These are phyloP conservation scores for Chlorella variabilis DNA, from an alignment of 163 green algal species.

Conservation along the genomic window DNA sequence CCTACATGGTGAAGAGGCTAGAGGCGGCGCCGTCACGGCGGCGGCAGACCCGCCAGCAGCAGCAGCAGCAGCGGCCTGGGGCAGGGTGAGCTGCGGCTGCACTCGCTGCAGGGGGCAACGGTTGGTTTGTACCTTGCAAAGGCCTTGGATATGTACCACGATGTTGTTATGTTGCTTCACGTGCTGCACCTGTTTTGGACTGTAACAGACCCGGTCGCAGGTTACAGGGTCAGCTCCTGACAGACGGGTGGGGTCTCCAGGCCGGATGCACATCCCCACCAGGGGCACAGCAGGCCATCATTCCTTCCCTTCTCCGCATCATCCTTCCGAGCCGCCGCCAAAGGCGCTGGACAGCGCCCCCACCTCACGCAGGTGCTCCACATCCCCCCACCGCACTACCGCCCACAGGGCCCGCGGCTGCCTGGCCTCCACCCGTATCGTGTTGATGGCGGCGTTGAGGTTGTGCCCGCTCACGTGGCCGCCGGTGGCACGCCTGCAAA, in stretches of 20 bases:
- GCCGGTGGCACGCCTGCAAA: constrained; percentile 18
- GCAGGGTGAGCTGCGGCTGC: not conserved
- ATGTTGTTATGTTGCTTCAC: no score
- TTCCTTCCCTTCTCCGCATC: no score
- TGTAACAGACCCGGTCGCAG: no score
- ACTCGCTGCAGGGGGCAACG: no score
- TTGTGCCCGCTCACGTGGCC: not conserved
- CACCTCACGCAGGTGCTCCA: not conserved
- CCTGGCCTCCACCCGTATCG: constrained; percentile 10
- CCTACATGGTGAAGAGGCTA: constrained; percentile 94
- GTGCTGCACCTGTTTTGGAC: no score
- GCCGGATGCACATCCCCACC: no score
- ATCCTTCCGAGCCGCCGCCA: constrained; percentile 35
- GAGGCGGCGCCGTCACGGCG: constrained; percentile 6
- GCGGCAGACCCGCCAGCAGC: not conserved
- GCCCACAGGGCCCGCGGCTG: constrained; percentile 2
- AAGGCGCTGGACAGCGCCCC: constrained; percentile 17
- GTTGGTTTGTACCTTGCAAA: no score
- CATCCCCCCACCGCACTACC: constrained; percentile 32
- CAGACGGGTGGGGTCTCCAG: no score
- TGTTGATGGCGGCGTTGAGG: constrained; percentile 32
- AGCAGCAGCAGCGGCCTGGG: not conserved
- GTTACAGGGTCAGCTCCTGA: no score
- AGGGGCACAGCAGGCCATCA: no score
- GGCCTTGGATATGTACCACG: no score